These are phyloP conservation scores for Vitellaria paradoxa DNA, from an alignment of 179 eudicot genomes.

Conservation along the genomic window DNA sequence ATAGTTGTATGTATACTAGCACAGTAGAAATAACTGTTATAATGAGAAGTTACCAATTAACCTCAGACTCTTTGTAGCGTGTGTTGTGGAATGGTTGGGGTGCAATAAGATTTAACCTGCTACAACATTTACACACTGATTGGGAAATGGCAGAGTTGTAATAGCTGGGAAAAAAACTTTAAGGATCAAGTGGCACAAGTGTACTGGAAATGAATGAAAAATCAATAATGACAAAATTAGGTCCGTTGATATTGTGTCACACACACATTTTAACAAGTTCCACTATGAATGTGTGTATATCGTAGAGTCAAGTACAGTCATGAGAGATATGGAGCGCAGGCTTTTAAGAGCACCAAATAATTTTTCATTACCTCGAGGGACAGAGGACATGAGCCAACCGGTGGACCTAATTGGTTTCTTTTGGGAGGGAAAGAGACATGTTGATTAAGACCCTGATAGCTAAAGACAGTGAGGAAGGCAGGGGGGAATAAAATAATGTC, in stretches of 20 bases:
- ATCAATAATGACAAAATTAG: neutral
- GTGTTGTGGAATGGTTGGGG: too few relatives aligned
- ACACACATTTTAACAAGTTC: too few relatives aligned
- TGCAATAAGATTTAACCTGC: neutral
- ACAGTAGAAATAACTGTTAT: conserved; percentile 20
- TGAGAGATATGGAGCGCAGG: too few relatives aligned
- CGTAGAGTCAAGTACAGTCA: too few relatives aligned
- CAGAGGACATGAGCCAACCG: conserved; percentile 11
- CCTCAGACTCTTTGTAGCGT: neutral
- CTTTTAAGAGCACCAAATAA: too few relatives aligned
- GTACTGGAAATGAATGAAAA: conserved; percentile 12
- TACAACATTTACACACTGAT: neutral
- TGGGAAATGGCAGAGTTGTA: too few relatives aligned
- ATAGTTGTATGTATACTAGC: conserved; percentile 25
- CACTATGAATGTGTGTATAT: too few relatives aligned
- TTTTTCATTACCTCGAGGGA: neutral
- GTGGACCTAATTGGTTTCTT: neutral
- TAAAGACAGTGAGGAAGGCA: neutral
- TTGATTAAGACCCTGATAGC: conserved; percentile 15
- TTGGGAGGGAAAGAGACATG: conserved; percentile 10
- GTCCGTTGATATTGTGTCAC: too few relatives aligned
- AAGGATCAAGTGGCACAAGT: conserved; percentile 21
- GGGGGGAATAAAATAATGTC: neutral
- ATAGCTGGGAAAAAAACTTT: neutral
- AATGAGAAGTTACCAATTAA: conserved; percentile 17